Base-by-base conservation (phyloP, 2,329 filamentous ascomycete genomes). In the Alternaria burnsii region DNA sequence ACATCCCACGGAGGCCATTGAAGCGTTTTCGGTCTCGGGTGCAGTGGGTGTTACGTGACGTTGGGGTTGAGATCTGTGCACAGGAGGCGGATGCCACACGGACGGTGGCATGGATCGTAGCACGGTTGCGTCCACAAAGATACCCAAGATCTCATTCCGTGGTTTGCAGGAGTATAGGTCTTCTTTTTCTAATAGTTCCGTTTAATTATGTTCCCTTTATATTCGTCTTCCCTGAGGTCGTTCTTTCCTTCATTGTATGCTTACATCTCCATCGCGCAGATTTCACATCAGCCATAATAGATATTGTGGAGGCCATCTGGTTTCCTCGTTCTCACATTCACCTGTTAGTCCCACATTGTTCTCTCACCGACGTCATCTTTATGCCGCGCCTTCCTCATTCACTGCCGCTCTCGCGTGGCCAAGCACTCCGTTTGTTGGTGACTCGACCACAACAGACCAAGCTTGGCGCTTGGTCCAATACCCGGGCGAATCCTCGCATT, bases 141-240 rank as follows among this genome's bases (percentile, higher is more conserved):
- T 67, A 61, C 52, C 66, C 66, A 57, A 63, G 54, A 62, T 60
- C 44, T 58, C 55, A 58, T 63, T 58, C 26, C 12, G 58, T 52
- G 42, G 55, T 64, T 61, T 61, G 58, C 55, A 52, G 26, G 26
- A 52, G 38, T 41, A 48, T 46, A 11, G 10, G 34, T 30, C 43
- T 52, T 41, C 18, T 26, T 56, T 42, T 51, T 38, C 38, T 38
- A 11, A 36, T 20, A 43, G 30, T 28, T 4, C 12, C 11, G 11
- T 52, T 28, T 46, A 38, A 42, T 18, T 24, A 32, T 40, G 43
- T 26, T 57, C 22, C 14, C n/a, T 42, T 51, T 24, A 11, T 30
- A 22, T 47, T 20, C n/a, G 20, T 41, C 28, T 34, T 24, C n/a
- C n/a, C 32, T 8, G 30, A 24, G 20, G 12, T 30, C 18, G 36